Percentiles rank a stretch among this genome's conserved stretches.
These are phyloP conservation scores for Penicillium subrubescens DNA, from an alignment of 495 filamentous ascomycete genomes.

Conservation along the genomic window DNA sequence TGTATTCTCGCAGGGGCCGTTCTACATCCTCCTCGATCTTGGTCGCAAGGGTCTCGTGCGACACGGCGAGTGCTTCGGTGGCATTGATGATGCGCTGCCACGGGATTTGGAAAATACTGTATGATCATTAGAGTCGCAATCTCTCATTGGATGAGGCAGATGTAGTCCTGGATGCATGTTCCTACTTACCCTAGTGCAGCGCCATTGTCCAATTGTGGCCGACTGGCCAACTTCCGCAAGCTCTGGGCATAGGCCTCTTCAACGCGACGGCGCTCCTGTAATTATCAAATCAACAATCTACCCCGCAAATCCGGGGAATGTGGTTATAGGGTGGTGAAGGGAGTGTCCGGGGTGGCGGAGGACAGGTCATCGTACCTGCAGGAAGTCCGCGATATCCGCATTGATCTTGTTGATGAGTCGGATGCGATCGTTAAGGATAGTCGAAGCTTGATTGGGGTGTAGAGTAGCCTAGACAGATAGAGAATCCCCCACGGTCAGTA, in stretches of 20 bases:
- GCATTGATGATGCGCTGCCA: slow-evolving; percentile 90
- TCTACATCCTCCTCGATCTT: slow-evolving; percentile 93
- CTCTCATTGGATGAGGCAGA: not conserved
- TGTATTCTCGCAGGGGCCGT: slow-evolving; percentile 74
- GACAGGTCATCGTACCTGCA: slow-evolving; percentile 67
- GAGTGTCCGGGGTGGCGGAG: slow-evolving; percentile 9
- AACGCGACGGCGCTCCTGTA: slow-evolving; percentile 85
- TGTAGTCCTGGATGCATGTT: not conserved
- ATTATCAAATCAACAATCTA: slow-evolving; percentile 14
- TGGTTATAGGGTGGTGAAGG: not conserved
- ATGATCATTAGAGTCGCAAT: slow-evolving; percentile 5
- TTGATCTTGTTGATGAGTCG: slow-evolving; percentile 86
- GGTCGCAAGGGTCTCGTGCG: slow-evolving; percentile 79
- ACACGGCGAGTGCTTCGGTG: slow-evolving; percentile 76
- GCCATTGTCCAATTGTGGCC: slow-evolving; percentile 68
- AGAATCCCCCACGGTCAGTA: slow-evolving; percentile 20
- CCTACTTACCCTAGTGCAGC: slow-evolving; percentile 78
- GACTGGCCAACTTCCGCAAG: slow-evolving; percentile 74
- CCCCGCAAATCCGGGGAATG: slow-evolving; percentile 13
- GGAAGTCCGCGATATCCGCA: slow-evolving; percentile 91
- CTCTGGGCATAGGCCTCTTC: slow-evolving; percentile 90
- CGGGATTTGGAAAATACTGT: slow-evolving; percentile 84
- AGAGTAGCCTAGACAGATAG: slow-evolving; percentile 65
- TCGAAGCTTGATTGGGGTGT: slow-evolving; percentile 82
- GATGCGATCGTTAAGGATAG: slow-evolving; percentile 82